Conservation (phyloP, 768 basidiomycete species). For the Tulasnella sp. region DNA sequence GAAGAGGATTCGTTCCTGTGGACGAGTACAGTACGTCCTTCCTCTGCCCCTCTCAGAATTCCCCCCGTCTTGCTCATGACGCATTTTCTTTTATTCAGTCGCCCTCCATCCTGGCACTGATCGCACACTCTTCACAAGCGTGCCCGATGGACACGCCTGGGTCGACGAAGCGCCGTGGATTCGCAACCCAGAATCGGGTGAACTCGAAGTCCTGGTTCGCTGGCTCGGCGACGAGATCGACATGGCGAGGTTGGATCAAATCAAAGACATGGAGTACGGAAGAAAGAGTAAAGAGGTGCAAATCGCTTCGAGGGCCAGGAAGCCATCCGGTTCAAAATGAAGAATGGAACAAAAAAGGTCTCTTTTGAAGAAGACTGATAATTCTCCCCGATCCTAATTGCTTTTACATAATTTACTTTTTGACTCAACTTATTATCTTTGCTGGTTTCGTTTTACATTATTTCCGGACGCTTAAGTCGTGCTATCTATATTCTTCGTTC, state of each 20-base stretch:
- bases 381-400: neutral
- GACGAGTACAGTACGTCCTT: slow-evolving; percentile 19
- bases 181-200: neutral
- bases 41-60: neutral
- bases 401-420: neutral
- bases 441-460: neutral
- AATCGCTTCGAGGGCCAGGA: slow-evolving; percentile 11
- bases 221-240: slow-evolving; percentile 18
- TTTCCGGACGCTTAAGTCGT: neutral
- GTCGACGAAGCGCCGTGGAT: slow-evolving; percentile 13
- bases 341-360: neutral
- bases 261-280: slow-evolving; percentile 19
- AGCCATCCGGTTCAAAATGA: neutral
- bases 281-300: slow-evolving; percentile 19
- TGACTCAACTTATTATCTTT: neutral
- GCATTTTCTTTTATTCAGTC: neutral
- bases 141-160: slow-evolving; percentile 13
- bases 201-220: slow-evolving; percentile 8
- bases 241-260: slow-evolving; percentile 8
- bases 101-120: slow-evolving; percentile 12
- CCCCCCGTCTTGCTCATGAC: neutral
- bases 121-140: neutral
- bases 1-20: slow-evolving; percentile 21
- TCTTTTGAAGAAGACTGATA: neutral
- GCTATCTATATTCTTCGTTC: neutral